phyloP scores from a whole-genome alignment of 208 protist species.

The Wallacemonas rigidus region DNA sequence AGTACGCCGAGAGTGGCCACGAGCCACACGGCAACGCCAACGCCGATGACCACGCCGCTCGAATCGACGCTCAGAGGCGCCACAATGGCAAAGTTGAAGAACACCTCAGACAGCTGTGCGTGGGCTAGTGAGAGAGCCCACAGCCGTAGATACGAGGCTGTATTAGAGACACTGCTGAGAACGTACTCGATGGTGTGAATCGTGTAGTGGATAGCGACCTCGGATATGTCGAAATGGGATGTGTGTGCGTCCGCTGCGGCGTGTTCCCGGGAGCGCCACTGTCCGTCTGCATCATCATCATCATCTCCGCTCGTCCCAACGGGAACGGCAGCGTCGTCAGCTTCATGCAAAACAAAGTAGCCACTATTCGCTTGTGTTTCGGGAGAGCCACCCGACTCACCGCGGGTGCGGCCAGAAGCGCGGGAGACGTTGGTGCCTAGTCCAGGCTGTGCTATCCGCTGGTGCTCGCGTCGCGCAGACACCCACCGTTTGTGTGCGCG shows the following conservation, averaged over 20 bases:
- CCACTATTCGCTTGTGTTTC: too few species aligned
- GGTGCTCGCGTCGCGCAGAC: neutral
- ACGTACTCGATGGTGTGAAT: constrained; percentile 99
- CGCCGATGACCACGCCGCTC: constrained; percentile 69
- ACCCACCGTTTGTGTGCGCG: constrained; percentile 17
- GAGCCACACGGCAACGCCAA: constrained; percentile 93
- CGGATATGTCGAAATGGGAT: constrained; percentile 88
- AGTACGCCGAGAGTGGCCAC: constrained; percentile 96
- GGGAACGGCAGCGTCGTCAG: neutral
- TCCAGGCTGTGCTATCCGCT: neutral
- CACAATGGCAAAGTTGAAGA: constrained; percentile 79
- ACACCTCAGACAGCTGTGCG: constrained; percentile 95
- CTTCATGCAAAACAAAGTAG: too few species aligned
- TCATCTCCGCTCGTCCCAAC: neutral
- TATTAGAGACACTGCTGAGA: constrained; percentile 99
- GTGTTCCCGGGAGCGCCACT: constrained; percentile 10
- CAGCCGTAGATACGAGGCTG: constrained; percentile 99
- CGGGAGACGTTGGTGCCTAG: neutral
- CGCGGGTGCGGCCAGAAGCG: too few species aligned
- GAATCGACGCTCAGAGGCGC: constrained; percentile 45
- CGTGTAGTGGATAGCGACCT: constrained; percentile 97
- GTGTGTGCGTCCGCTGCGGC: constrained; percentile 34
- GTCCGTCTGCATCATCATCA: neutral
- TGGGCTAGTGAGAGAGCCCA: constrained; percentile 99
- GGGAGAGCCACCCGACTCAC: too few species aligned